Conservation (phyloP, 441 rosid species). For the Euphorbia corollata region DNA sequence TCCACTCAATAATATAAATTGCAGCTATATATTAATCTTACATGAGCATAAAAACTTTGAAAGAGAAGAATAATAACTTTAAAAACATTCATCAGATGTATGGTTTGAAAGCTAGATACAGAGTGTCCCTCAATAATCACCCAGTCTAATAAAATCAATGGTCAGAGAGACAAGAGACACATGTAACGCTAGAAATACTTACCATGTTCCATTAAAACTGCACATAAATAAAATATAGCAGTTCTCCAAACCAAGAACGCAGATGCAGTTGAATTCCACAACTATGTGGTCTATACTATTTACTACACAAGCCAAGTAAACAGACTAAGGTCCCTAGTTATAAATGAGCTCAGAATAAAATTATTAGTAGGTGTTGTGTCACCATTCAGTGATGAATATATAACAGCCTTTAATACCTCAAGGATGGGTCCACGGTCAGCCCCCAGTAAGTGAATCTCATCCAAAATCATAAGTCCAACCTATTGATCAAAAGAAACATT, state of each 20-base stretch:
- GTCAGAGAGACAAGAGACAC: not conserved
- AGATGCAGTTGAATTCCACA: not conserved
- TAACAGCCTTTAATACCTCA: conserved; percentile 49
- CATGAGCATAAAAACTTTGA: not conserved
- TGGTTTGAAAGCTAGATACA: not conserved
- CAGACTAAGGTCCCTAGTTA: not conserved
- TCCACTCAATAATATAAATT: not conserved
- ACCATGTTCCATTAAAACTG: not conserved
- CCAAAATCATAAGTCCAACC: conserved; percentile 98
- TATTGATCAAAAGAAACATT: conserved; percentile 29
- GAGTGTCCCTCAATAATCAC: not conserved
- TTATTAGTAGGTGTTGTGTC: not conserved
- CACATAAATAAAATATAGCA: conserved; percentile 4
- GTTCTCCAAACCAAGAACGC: too few species aligned
- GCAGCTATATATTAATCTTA: not conserved
- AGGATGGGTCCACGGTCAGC: conserved; percentile 99
- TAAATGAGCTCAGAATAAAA: not conserved
- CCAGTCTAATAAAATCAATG: not conserved
- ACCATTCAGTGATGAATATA: not conserved
- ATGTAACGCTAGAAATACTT: not conserved
- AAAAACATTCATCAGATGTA: not conserved
- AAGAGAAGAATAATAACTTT: not conserved
- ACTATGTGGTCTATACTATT: not conserved
- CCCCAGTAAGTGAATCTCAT: conserved; percentile 98
- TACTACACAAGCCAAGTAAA: not conserved